Base-by-base conservation (phyloP, 139 green algal species). In the Trebouxia sp. region DNA sequence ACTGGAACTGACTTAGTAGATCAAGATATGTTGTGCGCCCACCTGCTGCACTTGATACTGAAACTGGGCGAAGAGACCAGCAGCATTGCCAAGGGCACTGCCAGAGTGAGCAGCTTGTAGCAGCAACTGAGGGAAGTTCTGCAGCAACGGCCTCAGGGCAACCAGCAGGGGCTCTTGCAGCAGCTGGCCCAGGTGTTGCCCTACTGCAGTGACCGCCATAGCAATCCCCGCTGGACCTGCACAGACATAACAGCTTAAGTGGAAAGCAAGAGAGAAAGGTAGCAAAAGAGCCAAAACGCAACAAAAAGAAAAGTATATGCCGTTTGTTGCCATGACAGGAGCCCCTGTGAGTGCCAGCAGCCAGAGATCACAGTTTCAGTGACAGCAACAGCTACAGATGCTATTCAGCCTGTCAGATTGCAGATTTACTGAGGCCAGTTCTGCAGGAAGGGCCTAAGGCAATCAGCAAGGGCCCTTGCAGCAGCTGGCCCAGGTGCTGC, bases 1-100 rank as follows among this genome's bases (percentile, higher is more conserved):
- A n/a, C n/a, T n/a, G n/a, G n/a, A n/a, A n/a, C n/a, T n/a, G n/a
- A n/a, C n/a, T n/a, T n/a, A n/a, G n/a, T n/a, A n/a, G n/a, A n/a
- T n/a, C n/a, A n/a, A n/a, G n/a, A n/a, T n/a, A n/a, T n/a, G n/a
- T n/a, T n/a, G 50, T 22, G 26, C 3, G 2, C 50, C 28, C 50
- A 79, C 74, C 74, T 79, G 74, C 35, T 62, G 28, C n/a, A 79
- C 32, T 26, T 79, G 74, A 12, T 79, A 38, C n/a, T 65, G 74
- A 5, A 65, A 22, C 11, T 66, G 42, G 43, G 28, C 50, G 28
- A 79, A 66, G 3, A 79, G 28, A 7, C 47, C 47, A 37, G 43
- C 69, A 51, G 43, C 69, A 41, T n/a, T 53, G 24, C 42, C 69
- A 17, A 47, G 37, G 32, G 74, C 12, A 17, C 74, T 45, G n/a